Percentiles rank a stretch among this genome's conserved stretches.
Evolutionary conservation across 805 yeast genomes (phyloP).

Genomic region (Candida chilensis): DNA sequence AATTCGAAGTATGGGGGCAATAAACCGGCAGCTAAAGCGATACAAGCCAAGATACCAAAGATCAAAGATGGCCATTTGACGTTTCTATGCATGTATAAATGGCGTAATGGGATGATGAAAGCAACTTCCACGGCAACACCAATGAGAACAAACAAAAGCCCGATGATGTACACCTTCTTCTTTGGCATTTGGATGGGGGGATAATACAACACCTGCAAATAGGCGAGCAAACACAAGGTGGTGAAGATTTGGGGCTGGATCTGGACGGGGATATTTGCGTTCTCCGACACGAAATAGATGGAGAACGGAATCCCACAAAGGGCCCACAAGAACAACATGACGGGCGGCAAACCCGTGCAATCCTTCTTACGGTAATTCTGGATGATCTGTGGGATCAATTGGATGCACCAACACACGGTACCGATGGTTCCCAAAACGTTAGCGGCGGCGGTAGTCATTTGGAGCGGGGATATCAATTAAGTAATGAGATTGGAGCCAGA

Average conservation of each 20-base stretch:
- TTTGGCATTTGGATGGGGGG: conserved; percentile 49
- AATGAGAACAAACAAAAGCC: conserved; percentile 25
- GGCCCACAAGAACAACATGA: conserved; percentile 35
- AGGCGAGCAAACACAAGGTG: conserved; percentile 56
- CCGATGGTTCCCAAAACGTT: conserved; percentile 34
- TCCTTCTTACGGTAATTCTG: conserved; percentile 28
- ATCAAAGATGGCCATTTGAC: conserved; percentile 69
- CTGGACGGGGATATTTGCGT: conserved; percentile 68
- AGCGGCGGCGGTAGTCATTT: no score
- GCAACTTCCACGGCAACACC: conserved; percentile 62
- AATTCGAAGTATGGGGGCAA: conserved; percentile 87
- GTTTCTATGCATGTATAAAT: conserved; percentile 36
- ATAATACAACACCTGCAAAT: conserved; percentile 38
- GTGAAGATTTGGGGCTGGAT: conserved; percentile 86
- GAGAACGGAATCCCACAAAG: conserved; percentile 71
- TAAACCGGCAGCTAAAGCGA: conserved; percentile 67
- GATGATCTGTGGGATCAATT: conserved; percentile 30
- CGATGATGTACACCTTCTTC: conserved; percentile 21
- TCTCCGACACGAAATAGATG: conserved; percentile 68
- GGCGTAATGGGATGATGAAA: conserved; percentile 61
- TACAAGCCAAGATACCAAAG: conserved; percentile 74
- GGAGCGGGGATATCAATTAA: no score
- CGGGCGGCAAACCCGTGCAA: conserved; percentile 31
- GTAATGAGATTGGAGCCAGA: no score
- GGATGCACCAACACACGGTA: conserved; percentile 34